Percentiles rank a stretch among this genome's conserved stretches.
These are phyloP conservation scores for Penicillium diatomitis DNA, from an alignment of 495 filamentous ascomycete genomes.

Conservation along the genomic window DNA sequence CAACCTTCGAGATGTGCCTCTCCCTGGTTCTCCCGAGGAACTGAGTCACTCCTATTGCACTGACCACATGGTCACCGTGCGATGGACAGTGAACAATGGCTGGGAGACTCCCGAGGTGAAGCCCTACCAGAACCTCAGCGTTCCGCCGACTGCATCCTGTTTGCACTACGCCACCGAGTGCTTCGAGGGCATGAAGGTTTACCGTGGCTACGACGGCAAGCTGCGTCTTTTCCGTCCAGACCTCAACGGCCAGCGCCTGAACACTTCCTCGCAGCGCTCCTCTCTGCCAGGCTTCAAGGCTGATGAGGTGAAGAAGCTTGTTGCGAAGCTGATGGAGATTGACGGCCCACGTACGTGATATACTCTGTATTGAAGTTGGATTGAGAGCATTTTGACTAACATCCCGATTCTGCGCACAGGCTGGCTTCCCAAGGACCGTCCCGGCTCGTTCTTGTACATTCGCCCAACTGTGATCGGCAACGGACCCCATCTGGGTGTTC, in stretches of 20 bases:
- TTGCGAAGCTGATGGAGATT: constrained; percentile 53
- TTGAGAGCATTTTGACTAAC: constrained; percentile 4
- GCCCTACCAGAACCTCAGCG: constrained; percentile 69
- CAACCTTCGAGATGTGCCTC: constrained; percentile 58
- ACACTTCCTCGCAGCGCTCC: constrained; percentile 60
- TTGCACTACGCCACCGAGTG: constrained; percentile 90
- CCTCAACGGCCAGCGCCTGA: constrained; percentile 66
- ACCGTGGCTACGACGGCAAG: constrained; percentile 72
- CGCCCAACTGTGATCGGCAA: constrained; percentile 81
- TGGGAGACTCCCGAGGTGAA: constrained; percentile 73
- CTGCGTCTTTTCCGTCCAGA: constrained; percentile 81
- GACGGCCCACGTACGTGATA: constrained; percentile 31
- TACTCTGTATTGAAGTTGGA: neutral
- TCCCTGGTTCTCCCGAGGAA: constrained; percentile 44
- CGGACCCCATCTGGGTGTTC: constrained; percentile 69
- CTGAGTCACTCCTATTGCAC: constrained; percentile 55
- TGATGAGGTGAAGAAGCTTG: constrained; percentile 62
- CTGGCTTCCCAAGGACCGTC: constrained; percentile 64
- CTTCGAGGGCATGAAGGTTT: constrained; percentile 85
- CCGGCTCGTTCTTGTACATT: constrained; percentile 62
- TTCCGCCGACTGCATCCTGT: constrained; percentile 77
- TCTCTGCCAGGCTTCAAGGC: constrained; percentile 69
- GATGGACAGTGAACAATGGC: constrained; percentile 57
- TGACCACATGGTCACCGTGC: constrained; percentile 80
- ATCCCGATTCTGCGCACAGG: constrained; percentile 21